phyloP scores from a whole-genome alignment of 1,284 basidiomycete species.

The Papiliotrema flavescens region DNA sequence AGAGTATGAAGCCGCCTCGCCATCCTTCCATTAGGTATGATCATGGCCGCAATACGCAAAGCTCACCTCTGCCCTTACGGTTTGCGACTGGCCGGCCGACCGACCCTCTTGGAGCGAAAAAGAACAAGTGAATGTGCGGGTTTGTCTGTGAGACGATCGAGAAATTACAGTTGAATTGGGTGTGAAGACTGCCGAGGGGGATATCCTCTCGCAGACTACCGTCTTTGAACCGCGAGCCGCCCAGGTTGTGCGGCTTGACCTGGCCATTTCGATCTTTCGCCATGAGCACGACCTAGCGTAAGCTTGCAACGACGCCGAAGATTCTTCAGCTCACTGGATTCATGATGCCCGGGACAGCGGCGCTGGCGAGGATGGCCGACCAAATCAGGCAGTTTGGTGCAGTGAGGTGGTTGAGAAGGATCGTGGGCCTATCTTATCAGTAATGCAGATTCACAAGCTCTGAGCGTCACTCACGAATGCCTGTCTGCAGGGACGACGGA shows the following conservation, averaged over 20 bases:
- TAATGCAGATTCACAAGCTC: not conserved
- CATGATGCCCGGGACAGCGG: slow-evolving; percentile 50
- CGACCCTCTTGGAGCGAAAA: slow-evolving; percentile 89
- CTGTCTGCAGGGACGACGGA: slow-evolving; percentile 91
- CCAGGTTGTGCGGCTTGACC: slow-evolving; percentile 90
- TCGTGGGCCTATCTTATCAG: slow-evolving; percentile 66
- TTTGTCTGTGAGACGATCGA: slow-evolving; percentile 92
- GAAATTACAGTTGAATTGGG: slow-evolving; percentile 95
- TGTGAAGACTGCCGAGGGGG: slow-evolving; percentile 83
- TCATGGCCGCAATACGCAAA: not conserved
- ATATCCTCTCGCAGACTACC: slow-evolving; percentile 91
- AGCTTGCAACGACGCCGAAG: slow-evolving; percentile 49
- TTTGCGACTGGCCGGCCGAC: slow-evolving; percentile 87
- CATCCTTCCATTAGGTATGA: slow-evolving; percentile 58
- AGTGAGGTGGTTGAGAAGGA: slow-evolving; percentile 91
- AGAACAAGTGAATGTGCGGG: slow-evolving; percentile 97
- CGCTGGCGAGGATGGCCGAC: slow-evolving; percentile 51
- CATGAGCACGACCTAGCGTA: slow-evolving; percentile 86
- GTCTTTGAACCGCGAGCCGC: slow-evolving; percentile 80
- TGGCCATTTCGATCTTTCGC: slow-evolving; percentile 81
- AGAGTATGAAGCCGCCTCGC: slow-evolving; percentile 92
- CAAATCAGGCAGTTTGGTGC: slow-evolving; percentile 76
- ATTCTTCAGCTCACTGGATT: slow-evolving; percentile 32
- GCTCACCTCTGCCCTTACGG: slow-evolving; percentile 77
- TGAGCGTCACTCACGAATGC: slow-evolving; percentile 65